Evolutionary conservation across 768 basidiomycete species (phyloP).

Genomic region (Pholiota microspora): DNA sequence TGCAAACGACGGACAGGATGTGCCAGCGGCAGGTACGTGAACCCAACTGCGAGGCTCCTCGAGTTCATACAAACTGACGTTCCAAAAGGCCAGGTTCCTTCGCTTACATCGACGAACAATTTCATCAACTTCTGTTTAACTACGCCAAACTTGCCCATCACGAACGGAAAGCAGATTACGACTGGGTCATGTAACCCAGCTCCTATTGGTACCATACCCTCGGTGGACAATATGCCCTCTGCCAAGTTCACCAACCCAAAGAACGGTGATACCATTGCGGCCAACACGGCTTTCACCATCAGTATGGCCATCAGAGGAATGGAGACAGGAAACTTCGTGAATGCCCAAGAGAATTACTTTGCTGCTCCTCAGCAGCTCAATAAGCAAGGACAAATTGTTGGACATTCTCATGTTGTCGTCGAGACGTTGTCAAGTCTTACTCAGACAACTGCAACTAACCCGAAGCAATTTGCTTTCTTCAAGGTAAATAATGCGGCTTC

Average conservation of each 20-base stretch:
- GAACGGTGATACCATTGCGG: constrained; percentile 40
- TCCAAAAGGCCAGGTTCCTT: constrained; percentile 41
- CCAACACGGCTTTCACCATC: constrained; percentile 49
- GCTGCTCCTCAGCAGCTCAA: constrained; percentile 55
- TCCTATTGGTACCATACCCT: constrained; percentile 52
- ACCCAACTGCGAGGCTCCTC: background rate
- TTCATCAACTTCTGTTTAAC: constrained; percentile 55
- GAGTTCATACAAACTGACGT: background rate
- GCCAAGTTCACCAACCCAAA: constrained; percentile 42
- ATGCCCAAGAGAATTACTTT: constrained; percentile 50
- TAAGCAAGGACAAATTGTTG: constrained; percentile 44
- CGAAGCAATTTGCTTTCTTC: constrained; percentile 58
- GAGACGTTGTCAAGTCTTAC: constrained; percentile 42
- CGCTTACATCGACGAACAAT: constrained; percentile 54
- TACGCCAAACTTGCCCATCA: constrained; percentile 42
- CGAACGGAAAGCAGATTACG: constrained; percentile 47
- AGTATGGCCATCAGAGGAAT: constrained; percentile 42
- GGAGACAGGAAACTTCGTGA: constrained; percentile 53
- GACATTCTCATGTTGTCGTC: constrained; percentile 58
- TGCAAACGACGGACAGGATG: constrained; percentile 43
- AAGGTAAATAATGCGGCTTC: constrained; percentile 20
- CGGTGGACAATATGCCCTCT: constrained; percentile 41
- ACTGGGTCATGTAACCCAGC: constrained; percentile 57
- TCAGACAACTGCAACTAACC: constrained; percentile 46
- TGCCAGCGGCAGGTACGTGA: constrained; percentile 31